Evolutionary conservation across 2,329 filamentous ascomycete species (phyloP).

Genomic region (Fusarium sp.): DNA sequence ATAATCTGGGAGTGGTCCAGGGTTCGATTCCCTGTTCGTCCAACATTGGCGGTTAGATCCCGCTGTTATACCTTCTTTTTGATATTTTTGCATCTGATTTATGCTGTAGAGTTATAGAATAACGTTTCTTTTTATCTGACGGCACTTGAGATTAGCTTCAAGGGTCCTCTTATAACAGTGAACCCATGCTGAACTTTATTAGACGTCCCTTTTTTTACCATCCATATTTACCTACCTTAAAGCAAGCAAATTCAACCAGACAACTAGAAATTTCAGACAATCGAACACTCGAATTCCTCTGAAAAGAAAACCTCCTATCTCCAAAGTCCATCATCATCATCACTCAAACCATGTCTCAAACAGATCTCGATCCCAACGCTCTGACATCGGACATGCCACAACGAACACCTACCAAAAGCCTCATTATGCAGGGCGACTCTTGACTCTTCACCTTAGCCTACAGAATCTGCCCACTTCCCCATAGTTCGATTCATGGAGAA

Average conservation of each 20-base stretch:
- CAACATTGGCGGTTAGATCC: conserved; percentile 43
- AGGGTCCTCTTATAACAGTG: neutral
- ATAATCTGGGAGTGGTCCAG: conserved; percentile 50
- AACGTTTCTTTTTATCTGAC: neutral
- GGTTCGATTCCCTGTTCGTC: conserved; percentile 53
- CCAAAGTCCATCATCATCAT: neutral
- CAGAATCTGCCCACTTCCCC: conserved; percentile 19
- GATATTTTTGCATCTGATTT: neutral
- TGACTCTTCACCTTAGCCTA: neutral
- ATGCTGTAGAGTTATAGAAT: neutral
- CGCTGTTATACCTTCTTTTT: conserved; percentile 37
- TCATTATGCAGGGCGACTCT: conserved; percentile 32
- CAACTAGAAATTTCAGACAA: neutral
- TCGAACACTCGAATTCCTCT: neutral
- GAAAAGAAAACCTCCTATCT: neutral
- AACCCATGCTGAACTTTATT: neutral
- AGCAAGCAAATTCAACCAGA: neutral
- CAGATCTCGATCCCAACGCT: conserved; percentile 23
- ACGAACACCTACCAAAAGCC: conserved; percentile 7
- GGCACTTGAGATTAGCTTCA: neutral
- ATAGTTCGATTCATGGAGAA: conserved; percentile 12
- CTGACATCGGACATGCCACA: neutral
- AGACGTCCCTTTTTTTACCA: neutral
- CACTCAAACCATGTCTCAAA: neutral
- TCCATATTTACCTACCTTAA: neutral